Conservation (phyloP, 495 filamentous ascomycete genomes). For the Penicillium odoratum region DNA sequence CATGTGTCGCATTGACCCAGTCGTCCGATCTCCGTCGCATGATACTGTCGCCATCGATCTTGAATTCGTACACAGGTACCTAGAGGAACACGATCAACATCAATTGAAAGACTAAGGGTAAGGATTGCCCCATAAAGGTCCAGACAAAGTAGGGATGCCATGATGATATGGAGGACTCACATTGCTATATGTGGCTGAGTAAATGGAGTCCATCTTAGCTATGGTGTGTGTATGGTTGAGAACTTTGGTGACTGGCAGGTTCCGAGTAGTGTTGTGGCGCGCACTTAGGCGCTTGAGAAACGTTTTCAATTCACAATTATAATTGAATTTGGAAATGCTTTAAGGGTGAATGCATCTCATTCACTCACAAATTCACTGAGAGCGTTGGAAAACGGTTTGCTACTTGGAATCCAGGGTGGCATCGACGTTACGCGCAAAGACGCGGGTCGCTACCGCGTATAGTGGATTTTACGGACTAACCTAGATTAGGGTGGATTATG, state of each 20-base stretch:
- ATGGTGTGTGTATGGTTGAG: constrained; percentile 35
- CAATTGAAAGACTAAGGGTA: background rate
- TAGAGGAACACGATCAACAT: constrained; percentile 31
- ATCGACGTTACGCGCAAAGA: constrained; percentile 21
- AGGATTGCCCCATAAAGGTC: background rate
- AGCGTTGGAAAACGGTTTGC: constrained; percentile 23
- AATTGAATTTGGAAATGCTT: constrained; percentile 16
- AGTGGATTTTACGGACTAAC: constrained; percentile 34
- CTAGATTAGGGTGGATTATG: constrained; percentile 10
- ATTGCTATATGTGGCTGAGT: constrained; percentile 92
- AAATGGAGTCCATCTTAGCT: constrained; percentile 56
- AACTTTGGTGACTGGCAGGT: constrained; percentile 9
- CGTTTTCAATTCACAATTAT: constrained; percentile 4
- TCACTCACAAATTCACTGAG: constrained; percentile 7
- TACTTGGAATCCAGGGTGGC: constrained; percentile 21
- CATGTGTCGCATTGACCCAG: constrained; percentile 96
- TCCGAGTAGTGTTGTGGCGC: constrained; percentile 1
- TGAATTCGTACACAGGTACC: constrained; percentile 90
- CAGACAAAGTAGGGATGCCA: constrained; percentile 1
- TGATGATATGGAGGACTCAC: constrained; percentile 50
- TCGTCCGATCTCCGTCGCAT: constrained; percentile 89
- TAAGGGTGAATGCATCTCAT: constrained; percentile 19
- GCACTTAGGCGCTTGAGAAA: background rate
- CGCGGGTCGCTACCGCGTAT: constrained; percentile 23
- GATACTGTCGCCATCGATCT: constrained; percentile 72